These are phyloP conservation scores for Penicillium verrucosum DNA, from an alignment of 2,329 filamentous ascomycete species.

Conservation along the genomic window DNA sequence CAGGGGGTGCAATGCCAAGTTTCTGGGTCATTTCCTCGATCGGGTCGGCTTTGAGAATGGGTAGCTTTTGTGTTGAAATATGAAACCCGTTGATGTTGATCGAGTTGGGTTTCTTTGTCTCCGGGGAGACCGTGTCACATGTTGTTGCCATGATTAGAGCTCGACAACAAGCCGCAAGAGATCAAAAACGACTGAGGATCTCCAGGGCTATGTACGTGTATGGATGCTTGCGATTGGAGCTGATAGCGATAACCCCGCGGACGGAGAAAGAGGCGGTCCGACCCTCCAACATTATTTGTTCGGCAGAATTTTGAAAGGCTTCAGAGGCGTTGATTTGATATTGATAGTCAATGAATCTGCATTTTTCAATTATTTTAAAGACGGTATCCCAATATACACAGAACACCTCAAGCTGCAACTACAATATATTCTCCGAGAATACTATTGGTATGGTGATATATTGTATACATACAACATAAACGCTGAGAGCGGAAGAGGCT, in stretches of 20 bases:
- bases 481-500: background rate
- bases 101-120: conserved; percentile 47
- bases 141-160: conserved; percentile 28
- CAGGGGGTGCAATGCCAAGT: conserved; percentile 82
- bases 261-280: conserved; percentile 35
- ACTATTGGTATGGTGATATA: background rate
- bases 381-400: background rate
- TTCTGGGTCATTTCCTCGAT: conserved; percentile 80
- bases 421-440: background rate
- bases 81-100: conserved; percentile 66
- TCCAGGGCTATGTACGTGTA: conserved; percentile 2
- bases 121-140: conserved; percentile 56
- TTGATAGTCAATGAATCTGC: background rate
- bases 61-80: conserved; percentile 81
- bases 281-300: background rate
- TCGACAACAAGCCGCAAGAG: conserved; percentile 16
- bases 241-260: conserved; percentile 31
- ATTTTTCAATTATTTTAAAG: background rate
- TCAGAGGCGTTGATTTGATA: too few species aligned
- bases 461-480: too few species aligned
- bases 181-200: background rate
- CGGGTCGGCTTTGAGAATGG: conserved; percentile 86
- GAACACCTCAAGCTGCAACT: background rate
- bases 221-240: conserved; percentile 2
- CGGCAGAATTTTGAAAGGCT: background rate